A percentile compares a stretch with the other conserved stretches of the same genome.
Conservation (phyloP, 169 alveolate species). For the Eimeria falciformis region DNA sequence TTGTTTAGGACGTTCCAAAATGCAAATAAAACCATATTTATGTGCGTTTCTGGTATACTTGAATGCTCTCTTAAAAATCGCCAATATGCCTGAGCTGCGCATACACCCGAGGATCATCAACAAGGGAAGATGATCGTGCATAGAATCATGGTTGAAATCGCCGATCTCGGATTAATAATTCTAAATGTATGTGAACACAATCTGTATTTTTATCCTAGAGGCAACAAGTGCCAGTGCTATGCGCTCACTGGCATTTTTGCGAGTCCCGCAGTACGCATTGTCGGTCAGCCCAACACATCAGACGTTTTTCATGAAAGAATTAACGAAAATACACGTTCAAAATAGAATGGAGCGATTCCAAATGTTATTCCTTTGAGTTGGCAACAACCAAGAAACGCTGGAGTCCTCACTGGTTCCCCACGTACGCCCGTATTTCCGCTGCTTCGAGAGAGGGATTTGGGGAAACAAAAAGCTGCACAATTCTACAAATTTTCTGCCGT, state of each 20-base stretch:
- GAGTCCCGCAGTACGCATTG: neutral
- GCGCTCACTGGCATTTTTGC: neutral
- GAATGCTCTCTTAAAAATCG: no score
- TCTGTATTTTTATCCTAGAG: neutral
- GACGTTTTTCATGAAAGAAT: neutral
- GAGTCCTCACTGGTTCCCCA: neutral
- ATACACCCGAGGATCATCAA: conserved; percentile 55
- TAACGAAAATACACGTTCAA: neutral
- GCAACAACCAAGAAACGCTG: neutral
- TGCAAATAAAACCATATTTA: no score
- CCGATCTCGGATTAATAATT: neutral
- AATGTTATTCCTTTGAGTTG: neutral
- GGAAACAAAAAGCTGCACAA: no score
- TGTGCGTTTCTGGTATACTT: no score
- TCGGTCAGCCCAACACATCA: neutral
- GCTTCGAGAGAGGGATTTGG: no score
- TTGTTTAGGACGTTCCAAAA: no score
- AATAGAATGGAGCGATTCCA: neutral
- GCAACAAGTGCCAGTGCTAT: neutral
- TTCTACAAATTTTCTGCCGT: neutral
- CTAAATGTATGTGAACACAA: neutral
- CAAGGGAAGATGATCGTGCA: no score
- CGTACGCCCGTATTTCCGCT: no score
- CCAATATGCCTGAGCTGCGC: conserved; percentile 50
- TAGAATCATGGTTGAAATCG: neutral